A percentile compares a stretch with the other conserved stretches of the same genome.
These are phyloP conservation scores for Malassezia sympodialis DNA, from an alignment of 1,284 basidiomycete genomes.

Conservation along the genomic window DNA sequence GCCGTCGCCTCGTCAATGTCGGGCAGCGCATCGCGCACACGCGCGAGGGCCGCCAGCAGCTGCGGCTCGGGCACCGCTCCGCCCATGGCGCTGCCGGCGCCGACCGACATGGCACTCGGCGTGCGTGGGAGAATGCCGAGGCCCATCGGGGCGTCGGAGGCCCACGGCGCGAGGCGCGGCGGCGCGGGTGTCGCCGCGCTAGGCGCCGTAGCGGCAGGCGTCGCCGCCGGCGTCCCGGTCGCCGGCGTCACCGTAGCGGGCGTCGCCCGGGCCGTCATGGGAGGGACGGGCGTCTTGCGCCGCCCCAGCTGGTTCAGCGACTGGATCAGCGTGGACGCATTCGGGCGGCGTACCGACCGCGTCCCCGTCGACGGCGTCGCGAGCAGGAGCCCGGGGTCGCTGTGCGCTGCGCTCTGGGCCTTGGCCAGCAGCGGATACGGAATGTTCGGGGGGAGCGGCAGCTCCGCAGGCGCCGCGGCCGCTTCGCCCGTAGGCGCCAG, in stretches of 20 bases:
- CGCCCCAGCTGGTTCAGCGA: background rate
- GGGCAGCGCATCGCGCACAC: constrained; percentile 13
- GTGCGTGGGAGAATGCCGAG: constrained; percentile 2
- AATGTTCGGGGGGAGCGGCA: constrained; percentile 14
- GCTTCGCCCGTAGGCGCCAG: background rate
- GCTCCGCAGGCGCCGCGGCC: background rate
- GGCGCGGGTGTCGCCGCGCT: background rate
- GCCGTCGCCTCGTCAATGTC: constrained; percentile 10
- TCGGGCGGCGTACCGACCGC: background rate
- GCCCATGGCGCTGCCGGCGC: no score
- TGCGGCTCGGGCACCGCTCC: background rate
- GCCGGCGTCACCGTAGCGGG: background rate
- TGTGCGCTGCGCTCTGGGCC: background rate
- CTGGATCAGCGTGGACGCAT: background rate
- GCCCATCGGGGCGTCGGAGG: background rate
- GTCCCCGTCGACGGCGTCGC: background rate
- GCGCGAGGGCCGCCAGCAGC: background rate
- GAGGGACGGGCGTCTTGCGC: background rate
- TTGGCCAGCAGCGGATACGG: constrained; percentile 14
- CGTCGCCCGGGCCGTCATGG: background rate
- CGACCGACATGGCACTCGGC: background rate
- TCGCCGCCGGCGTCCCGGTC: background rate
- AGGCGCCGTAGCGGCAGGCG: background rate
- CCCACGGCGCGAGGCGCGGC: background rate
- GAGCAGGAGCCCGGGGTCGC: background rate